Percentiles rank a stretch among this genome's conserved stretches.
Evolutionary conservation across 2,329 filamentous ascomycete species (phyloP).

Genomic region (Didymella exigua): DNA sequence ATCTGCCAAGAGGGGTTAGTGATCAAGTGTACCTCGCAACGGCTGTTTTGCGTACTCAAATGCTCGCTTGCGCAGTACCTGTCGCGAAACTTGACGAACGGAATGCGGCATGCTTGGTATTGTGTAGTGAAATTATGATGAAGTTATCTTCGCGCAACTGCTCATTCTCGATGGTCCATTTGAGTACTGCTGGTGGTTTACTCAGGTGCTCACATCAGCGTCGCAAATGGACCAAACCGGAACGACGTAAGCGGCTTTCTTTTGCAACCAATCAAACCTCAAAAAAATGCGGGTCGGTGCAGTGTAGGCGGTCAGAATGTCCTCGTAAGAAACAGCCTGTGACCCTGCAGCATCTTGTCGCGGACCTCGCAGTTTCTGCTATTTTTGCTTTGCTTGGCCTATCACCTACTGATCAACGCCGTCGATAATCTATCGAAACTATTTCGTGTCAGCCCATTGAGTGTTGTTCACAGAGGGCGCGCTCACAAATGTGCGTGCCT

Average conservation of each 20-base stretch:
- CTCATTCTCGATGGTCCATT: background rate
- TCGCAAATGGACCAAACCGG: background rate
- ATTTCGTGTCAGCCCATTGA: too few species aligned
- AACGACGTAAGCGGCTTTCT: background rate
- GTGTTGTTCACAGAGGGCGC: too few species aligned
- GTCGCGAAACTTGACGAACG: background rate
- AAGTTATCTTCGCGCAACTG: background rate
- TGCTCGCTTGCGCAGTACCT: slow-evolving; percentile 4
- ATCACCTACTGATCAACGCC: too few species aligned
- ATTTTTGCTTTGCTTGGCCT: too few species aligned
- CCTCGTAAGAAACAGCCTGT: background rate
- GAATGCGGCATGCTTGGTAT: background rate
- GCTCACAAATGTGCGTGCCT: too few species aligned
- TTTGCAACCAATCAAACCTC: background rate
- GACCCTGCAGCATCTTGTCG: too few species aligned
- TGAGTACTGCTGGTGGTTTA: slow-evolving; percentile 8
- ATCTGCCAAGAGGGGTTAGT: background rate
- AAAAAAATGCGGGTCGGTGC: background rate
- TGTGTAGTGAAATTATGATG: background rate
- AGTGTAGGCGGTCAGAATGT: background rate
- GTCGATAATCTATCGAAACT: too few species aligned
- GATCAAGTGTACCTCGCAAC: too few species aligned
- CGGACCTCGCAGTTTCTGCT: too few species aligned
- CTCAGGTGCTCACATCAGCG: slow-evolving; percentile 13
- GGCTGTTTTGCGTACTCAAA: background rate